Base-by-base conservation (phyloP, 495 filamentous ascomycete species). In the Tuber brumale region DNA sequence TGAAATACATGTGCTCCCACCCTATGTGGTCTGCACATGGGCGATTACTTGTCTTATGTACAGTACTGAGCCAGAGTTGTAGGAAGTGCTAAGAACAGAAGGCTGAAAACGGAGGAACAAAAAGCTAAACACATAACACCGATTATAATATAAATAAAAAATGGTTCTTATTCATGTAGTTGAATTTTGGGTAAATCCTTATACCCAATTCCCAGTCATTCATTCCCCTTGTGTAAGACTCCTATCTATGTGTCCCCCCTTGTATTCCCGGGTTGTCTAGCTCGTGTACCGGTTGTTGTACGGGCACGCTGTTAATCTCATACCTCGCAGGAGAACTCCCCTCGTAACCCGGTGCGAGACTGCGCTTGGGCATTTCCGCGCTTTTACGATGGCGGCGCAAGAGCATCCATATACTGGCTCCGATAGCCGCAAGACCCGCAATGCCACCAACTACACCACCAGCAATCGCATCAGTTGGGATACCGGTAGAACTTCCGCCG, bases 401-500 rank as follows among this genome's bases (percentile, higher is more conserved):
- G 69, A 80, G 46, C 19, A 77, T 5, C 35, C 72, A 73, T 2
- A 27, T 23, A 5, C 76, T 70, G 35, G 51, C 35, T 8, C 66
- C 79, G 70, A 81, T 23, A 16, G 80, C 21, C 7, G 74, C 78
- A 23, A 77, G 21, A 19, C 57, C 79, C 5, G 46, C 74, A 18
- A 83, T 9, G 19, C 82, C 82, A 1, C 82, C 82, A n/a, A 83
- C 75, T 27, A 83, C 75, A 18, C 82, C 82, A 9, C 82, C 82
- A 12, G 73, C 82, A 19, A 83, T 80, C 31, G 82, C 76, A 14
- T 82, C 82, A 6, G 76, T 80, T 35, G 14, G 10, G 39, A 71
- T 80, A 39, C 37, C 37, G 37, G 37, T 39, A 10, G 79, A 74
- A 23, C 74, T 45, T 10, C 61, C 35, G 44, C 10, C 51, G 73